Evolutionary conservation across 768 basidiomycete genomes (phyloP).

Genomic region (Agrocybe pediades): DNA sequence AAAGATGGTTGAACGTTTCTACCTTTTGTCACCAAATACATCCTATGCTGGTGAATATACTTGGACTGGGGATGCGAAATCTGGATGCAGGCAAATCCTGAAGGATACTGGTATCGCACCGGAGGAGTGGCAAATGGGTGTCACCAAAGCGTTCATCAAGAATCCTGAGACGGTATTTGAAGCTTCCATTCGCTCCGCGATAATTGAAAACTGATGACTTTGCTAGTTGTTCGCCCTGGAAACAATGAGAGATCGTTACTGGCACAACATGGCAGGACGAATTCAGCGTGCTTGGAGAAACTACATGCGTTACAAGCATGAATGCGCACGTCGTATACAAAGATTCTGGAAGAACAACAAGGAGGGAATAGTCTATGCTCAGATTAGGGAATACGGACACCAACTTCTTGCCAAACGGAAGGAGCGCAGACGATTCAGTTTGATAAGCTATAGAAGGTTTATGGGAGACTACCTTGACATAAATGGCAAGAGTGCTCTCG

Average conservation of each 20-base stretch:
- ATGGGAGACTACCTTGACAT: constrained; percentile 96
- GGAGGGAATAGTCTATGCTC: constrained; percentile 84
- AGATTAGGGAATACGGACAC: constrained; percentile 94
- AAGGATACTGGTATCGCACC: constrained; percentile 93
- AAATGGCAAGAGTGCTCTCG: constrained; percentile 78
- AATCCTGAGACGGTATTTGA: constrained; percentile 90
- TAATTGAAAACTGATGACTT: constrained; percentile 4
- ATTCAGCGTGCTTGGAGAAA: constrained; percentile 97
- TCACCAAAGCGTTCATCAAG: constrained; percentile 98
- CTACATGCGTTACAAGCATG: constrained; percentile 93
- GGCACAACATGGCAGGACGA: constrained; percentile 99
- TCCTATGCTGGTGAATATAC: constrained; percentile 99
- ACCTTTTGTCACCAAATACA: constrained; percentile 90
- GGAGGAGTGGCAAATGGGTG: constrained; percentile 99
- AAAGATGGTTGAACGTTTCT: constrained; percentile 99
- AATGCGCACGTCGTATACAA: constrained; percentile 93
- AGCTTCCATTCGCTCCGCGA: neutral
- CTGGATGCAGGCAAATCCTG: constrained; percentile 91
- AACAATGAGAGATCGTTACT: constrained; percentile 98
- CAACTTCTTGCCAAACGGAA: constrained; percentile 89
- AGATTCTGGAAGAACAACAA: constrained; percentile 99
- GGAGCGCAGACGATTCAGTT: constrained; percentile 90
- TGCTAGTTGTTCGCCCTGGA: constrained; percentile 94
- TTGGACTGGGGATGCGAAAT: constrained; percentile 88
- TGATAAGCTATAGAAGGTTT: constrained; percentile 92